Evolutionary conservation across 768 basidiomycete species (phyloP).

Genomic region (Rhizopogon vesiculosus): DNA sequence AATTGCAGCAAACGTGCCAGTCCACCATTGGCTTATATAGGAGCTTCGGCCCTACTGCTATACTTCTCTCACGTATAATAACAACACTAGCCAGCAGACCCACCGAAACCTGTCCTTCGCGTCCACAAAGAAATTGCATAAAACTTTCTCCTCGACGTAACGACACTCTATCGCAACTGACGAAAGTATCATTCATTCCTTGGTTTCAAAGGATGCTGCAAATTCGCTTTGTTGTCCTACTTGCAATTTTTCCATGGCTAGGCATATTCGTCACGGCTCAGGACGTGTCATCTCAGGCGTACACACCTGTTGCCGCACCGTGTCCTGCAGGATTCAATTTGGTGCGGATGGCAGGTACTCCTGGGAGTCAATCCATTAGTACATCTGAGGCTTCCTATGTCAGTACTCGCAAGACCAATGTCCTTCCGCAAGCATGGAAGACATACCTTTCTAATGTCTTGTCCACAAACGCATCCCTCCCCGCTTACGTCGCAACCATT

Average conservation of each 20-base stretch:
- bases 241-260: conserved; percentile 1
- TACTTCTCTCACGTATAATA: not conserved
- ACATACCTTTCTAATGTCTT: conserved; percentile 35
- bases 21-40: not conserved
- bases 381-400: conserved; percentile 33
- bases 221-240: not conserved
- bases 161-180: too few relatives aligned
- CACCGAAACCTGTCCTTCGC: not conserved
- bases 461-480: conserved; percentile 22
- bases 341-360: conserved; percentile 23
- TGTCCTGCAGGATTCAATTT: conserved; percentile 22
- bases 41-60: not conserved
- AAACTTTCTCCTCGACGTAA: not conserved
- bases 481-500: conserved; percentile 31
- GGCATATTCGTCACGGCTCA: conserved; percentile 12
- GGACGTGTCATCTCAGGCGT: conserved; percentile 18
- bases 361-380: conserved; percentile 30
- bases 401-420: conserved; percentile 24
- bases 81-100: too few relatives aligned
- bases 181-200: not conserved
- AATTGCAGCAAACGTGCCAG: not conserved
- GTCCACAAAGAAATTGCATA: not conserved
- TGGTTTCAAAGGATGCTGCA: not conserved
- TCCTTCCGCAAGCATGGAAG: conserved; percentile 36
- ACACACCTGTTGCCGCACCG: conserved; percentile 14